phyloP scores from a whole-genome alignment of 2,329 filamentous ascomycete genomes.

The Penicillium hesseltinei region DNA sequence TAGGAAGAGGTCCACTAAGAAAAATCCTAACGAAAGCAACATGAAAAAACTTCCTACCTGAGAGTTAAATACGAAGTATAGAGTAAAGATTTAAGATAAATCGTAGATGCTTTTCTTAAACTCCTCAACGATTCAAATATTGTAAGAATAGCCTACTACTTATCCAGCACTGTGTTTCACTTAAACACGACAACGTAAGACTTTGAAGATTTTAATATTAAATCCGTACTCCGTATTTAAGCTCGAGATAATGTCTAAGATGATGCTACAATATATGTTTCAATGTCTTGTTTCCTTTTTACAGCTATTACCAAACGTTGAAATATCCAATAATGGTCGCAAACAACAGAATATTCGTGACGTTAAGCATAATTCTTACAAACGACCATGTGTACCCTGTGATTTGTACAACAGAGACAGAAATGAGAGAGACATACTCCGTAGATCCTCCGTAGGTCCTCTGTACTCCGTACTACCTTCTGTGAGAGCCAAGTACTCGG shows the following conservation, averaged over 20 bases:
- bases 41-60: background rate
- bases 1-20: background rate
- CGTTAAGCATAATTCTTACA: background rate
- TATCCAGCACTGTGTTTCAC: background rate
- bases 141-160: background rate
- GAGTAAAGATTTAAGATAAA: background rate
- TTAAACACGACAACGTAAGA: background rate
- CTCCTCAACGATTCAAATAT: background rate
- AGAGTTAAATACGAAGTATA: background rate
- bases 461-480: background rate
- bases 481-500: background rate
- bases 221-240: background rate
- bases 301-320: too few species aligned
- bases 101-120: background rate
- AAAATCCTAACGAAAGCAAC: background rate
- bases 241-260: background rate
- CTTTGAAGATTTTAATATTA: background rate
- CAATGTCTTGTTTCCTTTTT: background rate
- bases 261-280: background rate
- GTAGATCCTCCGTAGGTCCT: background rate
- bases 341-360: background rate
- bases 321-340: background rate
- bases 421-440: background rate
- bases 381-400: background rate
- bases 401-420: too few species aligned